phyloP scores from a whole-genome alignment of 106 monocot species.

The Allium cepa region DNA sequence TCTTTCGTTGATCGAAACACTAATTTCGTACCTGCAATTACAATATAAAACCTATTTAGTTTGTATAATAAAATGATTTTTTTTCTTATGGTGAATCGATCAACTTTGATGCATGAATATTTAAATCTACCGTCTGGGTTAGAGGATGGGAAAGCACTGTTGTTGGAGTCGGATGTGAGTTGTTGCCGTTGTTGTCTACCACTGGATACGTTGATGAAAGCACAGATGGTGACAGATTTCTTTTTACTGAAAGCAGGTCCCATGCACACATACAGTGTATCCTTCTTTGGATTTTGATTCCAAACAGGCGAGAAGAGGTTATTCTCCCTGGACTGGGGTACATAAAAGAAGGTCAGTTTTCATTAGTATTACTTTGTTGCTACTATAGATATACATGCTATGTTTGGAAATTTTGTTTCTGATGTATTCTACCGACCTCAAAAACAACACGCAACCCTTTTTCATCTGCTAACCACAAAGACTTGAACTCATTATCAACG shows the following conservation, averaged over 20 bases:
- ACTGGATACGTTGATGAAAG: neutral
- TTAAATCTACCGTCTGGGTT: neutral
- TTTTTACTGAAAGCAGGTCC: conserved; percentile 4
- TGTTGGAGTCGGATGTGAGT: neutral
- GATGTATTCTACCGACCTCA: neutral
- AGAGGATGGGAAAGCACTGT: conserved; percentile 4
- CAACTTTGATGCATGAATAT: neutral
- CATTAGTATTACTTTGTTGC: neutral
- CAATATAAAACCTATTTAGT: neutral
- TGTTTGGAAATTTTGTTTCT: no score
- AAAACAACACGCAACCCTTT: neutral
- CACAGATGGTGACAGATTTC: neutral
- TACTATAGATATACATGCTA: neutral
- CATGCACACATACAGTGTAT: neutral
- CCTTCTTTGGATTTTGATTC: neutral
- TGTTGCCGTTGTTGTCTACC: neutral
- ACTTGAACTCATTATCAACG: conserved; percentile 4
- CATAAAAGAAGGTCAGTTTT: neutral
- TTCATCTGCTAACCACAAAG: neutral
- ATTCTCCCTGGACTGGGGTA: neutral
- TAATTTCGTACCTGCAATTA: conserved; percentile 1
- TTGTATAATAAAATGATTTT: neutral
- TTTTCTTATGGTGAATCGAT: neutral
- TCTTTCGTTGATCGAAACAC: conserved; percentile 1
- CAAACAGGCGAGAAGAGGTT: conserved; percentile 1